phyloP scores from a whole-genome alignment of 2,329 filamentous ascomycete genomes.

The Metarhizium guizhouense region DNA sequence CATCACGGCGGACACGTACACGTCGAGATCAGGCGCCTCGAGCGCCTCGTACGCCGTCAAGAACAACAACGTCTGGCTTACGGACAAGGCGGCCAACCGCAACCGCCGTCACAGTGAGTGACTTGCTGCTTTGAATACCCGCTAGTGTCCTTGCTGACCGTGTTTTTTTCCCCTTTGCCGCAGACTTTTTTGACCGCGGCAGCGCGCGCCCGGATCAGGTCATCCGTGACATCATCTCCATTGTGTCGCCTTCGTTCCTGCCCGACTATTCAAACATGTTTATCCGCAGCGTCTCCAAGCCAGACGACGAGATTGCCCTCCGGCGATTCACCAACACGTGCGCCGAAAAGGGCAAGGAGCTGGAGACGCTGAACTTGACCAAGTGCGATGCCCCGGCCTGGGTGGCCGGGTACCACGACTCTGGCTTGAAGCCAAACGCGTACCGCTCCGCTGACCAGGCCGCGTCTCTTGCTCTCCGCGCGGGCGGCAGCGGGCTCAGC shows the following conservation, averaged over 20 bases:
- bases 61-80: conserved; percentile 5
- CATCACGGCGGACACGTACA: too few relatives aligned
- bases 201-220: conserved; percentile 4
- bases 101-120: conserved; percentile 6
- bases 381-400: neutral
- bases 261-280: neutral
- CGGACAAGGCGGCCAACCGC: conserved; percentile 5
- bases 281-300: neutral
- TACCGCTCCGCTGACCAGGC: too few relatives aligned
- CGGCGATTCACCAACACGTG: neutral
- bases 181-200: conserved; percentile 7
- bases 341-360: neutral
- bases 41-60: neutral
- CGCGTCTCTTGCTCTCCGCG: too few relatives aligned
- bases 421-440: too few relatives aligned
- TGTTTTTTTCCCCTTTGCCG: neutral
- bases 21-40: neutral
- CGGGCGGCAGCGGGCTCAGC: too few relatives aligned
- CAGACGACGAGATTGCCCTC: neutral
- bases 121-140: too few relatives aligned
- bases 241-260: neutral
- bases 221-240: conserved; percentile 1
- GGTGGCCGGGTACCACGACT: too few relatives aligned
- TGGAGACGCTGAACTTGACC: neutral
- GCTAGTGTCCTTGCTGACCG: too few relatives aligned